Percentiles rank a stretch among this genome's conserved stretches.
Conservation (phyloP, 345 rosid species). For the Camelina hispida region DNA sequence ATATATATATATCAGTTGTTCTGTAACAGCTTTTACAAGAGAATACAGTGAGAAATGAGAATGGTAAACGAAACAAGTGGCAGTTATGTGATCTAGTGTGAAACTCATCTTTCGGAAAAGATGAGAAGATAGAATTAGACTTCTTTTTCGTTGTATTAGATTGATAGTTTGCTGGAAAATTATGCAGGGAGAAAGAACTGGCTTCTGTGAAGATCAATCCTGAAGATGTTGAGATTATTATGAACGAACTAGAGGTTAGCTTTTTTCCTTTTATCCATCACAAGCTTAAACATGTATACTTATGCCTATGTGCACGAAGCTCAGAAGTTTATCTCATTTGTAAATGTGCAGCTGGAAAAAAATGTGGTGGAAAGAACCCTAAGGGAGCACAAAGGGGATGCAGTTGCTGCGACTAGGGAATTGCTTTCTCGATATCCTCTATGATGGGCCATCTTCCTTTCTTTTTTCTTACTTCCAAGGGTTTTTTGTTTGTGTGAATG, state of each 20-base stretch:
- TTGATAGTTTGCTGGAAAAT: background rate
- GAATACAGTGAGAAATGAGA: background rate
- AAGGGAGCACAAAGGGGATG: conserved; percentile 95
- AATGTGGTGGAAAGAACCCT: conserved; percentile 91
- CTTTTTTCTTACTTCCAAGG: background rate
- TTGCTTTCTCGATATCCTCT: conserved; percentile 64
- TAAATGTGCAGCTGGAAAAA: conserved; percentile 68
- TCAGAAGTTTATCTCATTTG: conserved; percentile 20
- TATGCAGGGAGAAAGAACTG: conserved; percentile 84
- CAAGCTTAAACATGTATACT: background rate
- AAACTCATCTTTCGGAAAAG: background rate
- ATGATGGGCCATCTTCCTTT: conserved; percentile 10
- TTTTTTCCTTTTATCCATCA: background rate
- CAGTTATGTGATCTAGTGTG: conserved; percentile 1
- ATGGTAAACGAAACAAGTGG: conserved; percentile 1
- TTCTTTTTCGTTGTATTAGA: background rate
- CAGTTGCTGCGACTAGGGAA: conserved; percentile 86
- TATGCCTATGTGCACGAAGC: background rate
- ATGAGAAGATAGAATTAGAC: background rate
- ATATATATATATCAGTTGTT: background rate
- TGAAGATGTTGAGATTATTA: conserved; percentile 87
- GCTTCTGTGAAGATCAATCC: conserved; percentile 96
- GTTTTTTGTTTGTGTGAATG: background rate
- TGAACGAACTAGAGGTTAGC: conserved; percentile 89
- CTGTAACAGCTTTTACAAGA: background rate